These are phyloP conservation scores for Pinus albicaulis DNA, from an alignment of 75 land plant species.

Conservation along the genomic window DNA sequence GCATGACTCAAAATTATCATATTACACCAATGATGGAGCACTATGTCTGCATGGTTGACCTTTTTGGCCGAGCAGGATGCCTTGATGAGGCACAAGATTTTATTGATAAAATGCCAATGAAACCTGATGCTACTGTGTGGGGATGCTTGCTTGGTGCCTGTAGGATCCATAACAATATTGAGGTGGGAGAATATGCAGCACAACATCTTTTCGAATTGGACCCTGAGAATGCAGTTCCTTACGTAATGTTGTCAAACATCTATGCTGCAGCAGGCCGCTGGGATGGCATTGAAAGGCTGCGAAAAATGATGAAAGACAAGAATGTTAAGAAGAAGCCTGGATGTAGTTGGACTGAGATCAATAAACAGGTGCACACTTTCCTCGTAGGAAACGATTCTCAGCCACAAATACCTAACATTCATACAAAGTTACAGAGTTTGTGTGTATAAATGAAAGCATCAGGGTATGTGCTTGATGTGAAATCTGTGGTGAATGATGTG, in stretches of 20 bases:
- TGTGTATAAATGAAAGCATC: neutral
- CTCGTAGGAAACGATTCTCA: neutral
- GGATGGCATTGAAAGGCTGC: neutral
- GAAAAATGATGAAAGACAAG: neutral
- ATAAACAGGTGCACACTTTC: neutral
- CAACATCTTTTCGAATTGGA: neutral
- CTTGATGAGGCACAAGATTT: neutral
- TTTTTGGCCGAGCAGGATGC: slow-evolving; percentile 1
- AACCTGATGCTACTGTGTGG: neutral
- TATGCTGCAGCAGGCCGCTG: neutral
- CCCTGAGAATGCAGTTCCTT: neutral
- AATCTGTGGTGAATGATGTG: neutral
- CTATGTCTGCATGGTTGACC: neutral
- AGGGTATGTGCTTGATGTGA: neutral
- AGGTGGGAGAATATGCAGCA: neutral
- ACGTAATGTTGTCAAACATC: neutral
- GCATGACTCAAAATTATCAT: neutral
- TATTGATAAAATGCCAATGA: neutral
- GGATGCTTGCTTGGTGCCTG: neutral
- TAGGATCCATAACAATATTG: neutral
- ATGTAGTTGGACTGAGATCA: neutral
- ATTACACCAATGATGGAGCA: neutral
- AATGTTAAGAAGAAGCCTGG: neutral
- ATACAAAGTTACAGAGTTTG: neutral
- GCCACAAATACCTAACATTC: neutral